Evolutionary conservation across 768 basidiomycete genomes (phyloP).

Genomic region (Suillus decipiens): DNA sequence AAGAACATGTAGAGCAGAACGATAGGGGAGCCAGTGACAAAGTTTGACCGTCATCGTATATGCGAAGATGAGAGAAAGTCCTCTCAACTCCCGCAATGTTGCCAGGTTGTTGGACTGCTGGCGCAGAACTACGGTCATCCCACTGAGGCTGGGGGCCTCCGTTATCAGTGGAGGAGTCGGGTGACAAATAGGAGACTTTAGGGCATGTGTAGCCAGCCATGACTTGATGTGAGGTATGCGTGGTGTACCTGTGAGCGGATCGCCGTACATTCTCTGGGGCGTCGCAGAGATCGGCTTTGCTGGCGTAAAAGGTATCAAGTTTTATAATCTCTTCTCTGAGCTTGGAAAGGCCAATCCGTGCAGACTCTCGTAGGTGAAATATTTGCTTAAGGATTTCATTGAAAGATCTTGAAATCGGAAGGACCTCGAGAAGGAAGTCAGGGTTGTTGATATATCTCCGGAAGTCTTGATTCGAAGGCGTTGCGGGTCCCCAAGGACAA

Average conservation of each 20-base stretch:
- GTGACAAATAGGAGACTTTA: background rate
- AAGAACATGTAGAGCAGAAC: background rate
- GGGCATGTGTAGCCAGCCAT: background rate
- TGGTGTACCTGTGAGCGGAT: background rate
- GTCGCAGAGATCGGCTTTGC: constrained; percentile 45
- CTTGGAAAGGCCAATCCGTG: constrained; percentile 60
- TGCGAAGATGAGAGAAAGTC: background rate
- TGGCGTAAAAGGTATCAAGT: constrained; percentile 63
- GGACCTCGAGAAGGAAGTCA: constrained; percentile 63
- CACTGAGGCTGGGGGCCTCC: background rate
- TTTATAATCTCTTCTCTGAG: constrained; percentile 58
- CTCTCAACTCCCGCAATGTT: background rate
- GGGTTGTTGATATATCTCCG: constrained; percentile 59
- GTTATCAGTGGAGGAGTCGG: background rate
- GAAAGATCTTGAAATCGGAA: constrained; percentile 74
- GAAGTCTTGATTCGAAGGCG: constrained; percentile 66
- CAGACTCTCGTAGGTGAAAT: constrained; percentile 61
- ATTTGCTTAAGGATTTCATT: constrained; percentile 70
- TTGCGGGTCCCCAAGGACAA: constrained; percentile 77
- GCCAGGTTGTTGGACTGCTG: background rate
- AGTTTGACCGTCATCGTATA: background rate
- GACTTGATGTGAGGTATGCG: background rate
- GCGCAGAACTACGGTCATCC: background rate
- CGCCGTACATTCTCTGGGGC: constrained; percentile 22
- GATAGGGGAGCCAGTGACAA: background rate